Conservation (phyloP, 345 rosid species). For the thale cress (Arabidopsis thaliana) region TAIR10.1 NC_003074.8:10043001-10043500, state of each 20-base stretch:
- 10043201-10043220: no score
- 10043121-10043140: background rate
- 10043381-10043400: background rate
- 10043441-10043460: no score
- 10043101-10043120: background rate
- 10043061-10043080: conserved; percentile 3
- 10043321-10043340: background rate
- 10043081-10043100: background rate
- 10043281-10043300: no score
- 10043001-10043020: conserved; percentile 24
- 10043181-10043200: no score
- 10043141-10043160: background rate
- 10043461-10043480: background rate
- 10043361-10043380: conserved; percentile 11
- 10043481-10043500: background rate
- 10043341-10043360: background rate
- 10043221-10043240: no score
- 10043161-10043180: no score
- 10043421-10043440: no score
- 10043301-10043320: background rate
- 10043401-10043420: no score
- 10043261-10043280: no score
- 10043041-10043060: conserved; percentile 37
- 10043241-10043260: no score
- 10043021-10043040: conserved; percentile 33